Base-by-base conservation (phyloP, 2,329 filamentous ascomycete genomes). In the Cercospora zeae-maydis region DNA sequence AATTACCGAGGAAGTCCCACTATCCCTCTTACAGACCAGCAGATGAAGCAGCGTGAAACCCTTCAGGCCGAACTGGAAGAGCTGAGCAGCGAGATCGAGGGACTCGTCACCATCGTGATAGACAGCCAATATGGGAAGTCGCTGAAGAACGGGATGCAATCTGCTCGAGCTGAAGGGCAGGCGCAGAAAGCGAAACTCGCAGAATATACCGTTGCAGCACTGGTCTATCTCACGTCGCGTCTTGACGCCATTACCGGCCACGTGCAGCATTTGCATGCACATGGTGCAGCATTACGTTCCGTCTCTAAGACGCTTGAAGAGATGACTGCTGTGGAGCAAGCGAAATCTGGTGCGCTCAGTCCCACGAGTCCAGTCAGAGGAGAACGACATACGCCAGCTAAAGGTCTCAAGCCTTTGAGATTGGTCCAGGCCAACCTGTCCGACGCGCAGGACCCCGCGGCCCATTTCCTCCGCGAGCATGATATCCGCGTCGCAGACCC, bases 31-130 rank as follows among this genome's bases (percentile, higher is more conserved):
- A 53, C 64, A 4, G 64, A 67, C 1, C 62, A 63, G 31, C 65
- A 69, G 42, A 31, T 53, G 16, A 69, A 71, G 39, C 70, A 73
- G 53, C 63, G 63, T 0, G 4, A 82, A 85, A 54, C 79, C 82
- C 9, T 77, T 76, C 83, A 87, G 69, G 82, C 84, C 33, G 88
- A 91, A 70, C 78, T 91, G 0, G 86, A 90, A 67, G 89, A 87
- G 4, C 78, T 91, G 2, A 88, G 89, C 68, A 79, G 86, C 0
- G 89, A 91, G 71, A 86, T 91, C 42, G 77, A 88, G 0, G 85
- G 88, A 0, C 86, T 91, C 1, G 84, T 87, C 6, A 85, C 89
- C 65, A 91, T 91, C 85, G 85, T 88, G 0, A 81, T 87, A 0
- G 86, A 90, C 67, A 84, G 88, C 68, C 86, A 89, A 71, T 83